A percentile compares a stretch with the other conserved stretches of the same genome.
These are phyloP conservation scores for Fusarium sp. DNA, from an alignment of 2,329 filamentous ascomycete genomes.

Conservation along the genomic window DNA sequence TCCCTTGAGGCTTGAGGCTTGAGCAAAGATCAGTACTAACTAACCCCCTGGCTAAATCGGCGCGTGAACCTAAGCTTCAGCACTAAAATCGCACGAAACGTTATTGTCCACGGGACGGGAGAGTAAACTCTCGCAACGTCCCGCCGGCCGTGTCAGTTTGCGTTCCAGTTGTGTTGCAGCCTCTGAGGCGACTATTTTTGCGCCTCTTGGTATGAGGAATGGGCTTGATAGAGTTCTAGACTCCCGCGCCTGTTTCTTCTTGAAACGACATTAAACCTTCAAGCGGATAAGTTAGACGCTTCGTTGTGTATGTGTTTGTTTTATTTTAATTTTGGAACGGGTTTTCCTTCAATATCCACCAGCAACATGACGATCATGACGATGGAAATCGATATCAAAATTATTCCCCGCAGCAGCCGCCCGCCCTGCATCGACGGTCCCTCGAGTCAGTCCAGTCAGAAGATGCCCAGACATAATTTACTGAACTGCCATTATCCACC, in stretches of 20 bases:
- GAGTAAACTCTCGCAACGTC: slow-evolving; percentile 43
- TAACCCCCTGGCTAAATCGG: slow-evolving; percentile 28
- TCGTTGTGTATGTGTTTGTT: slow-evolving; percentile 2
- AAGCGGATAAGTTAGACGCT: neutral
- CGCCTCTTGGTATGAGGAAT: slow-evolving; percentile 18
- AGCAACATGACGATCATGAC: slow-evolving; percentile 14
- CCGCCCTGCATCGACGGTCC: slow-evolving; percentile 19
- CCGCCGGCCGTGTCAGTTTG: slow-evolving; percentile 36
- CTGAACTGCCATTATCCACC: slow-evolving; percentile 19
- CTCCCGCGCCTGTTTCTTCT: slow-evolving; percentile 15
- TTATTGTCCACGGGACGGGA: slow-evolving; percentile 31
- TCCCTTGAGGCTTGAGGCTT: slow-evolving; percentile 15
- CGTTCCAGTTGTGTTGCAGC: slow-evolving; percentile 40
- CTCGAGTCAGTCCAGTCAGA: slow-evolving; percentile 19
- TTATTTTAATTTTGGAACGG: slow-evolving; percentile 4
- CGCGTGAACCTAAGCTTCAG: slow-evolving; percentile 29
- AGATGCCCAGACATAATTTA: slow-evolving; percentile 18
- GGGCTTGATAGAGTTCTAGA: slow-evolving; percentile 21
- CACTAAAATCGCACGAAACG: slow-evolving; percentile 32
- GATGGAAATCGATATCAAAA: slow-evolving; percentile 17
- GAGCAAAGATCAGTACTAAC: slow-evolving; percentile 7
- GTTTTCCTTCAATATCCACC: neutral
- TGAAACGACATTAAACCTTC: slow-evolving; percentile 17
- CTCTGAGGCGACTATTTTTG: slow-evolving; percentile 10
- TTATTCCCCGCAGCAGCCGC: slow-evolving; percentile 35